Evolutionary conservation across 1,284 basidiomycete species (phyloP), one percentile per base, ranked within the genome.

Genomic region (Cystobasidium slooffiae): DNA sequence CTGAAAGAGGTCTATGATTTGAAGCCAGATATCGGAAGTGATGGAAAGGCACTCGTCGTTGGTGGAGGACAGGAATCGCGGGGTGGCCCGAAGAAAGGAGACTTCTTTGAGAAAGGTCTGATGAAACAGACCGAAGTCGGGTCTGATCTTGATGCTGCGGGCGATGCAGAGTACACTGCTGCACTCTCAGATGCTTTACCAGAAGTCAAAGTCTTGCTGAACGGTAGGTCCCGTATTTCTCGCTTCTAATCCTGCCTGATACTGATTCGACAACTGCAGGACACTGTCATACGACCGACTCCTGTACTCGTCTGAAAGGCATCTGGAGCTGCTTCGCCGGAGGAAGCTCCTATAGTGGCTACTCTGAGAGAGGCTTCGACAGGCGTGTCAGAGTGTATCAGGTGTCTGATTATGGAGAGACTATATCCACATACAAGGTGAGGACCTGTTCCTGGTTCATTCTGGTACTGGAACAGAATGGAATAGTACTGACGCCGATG

Each of bases 281-380:
- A 0, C 94, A 97, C 81, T 90, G 88, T 80, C 94, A 80, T 69
- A 73, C 80, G 67, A 81, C 80, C 10, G 93, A 95, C 80, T 91
- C 94, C 79, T 98, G 95, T 80, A 86, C 89, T 77, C 87, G 94
- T 8, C 86, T 94, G 6, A 86, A 88, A 61, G 91, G 91, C 7
- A 86, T 96, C 3, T 98, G 96, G 95, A 85, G 91, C 78, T 98
- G 95, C 84, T 99, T 99, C 81, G 92, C 92, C 24, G 95, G 95
- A 39, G 95, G 94, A 79, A 61, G 65, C 31, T 53, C 64, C 10
- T 73, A 68, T 41, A 68, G 69, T 53, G 93, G 91, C 16, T 96
- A 95, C 79, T 88, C 92, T 16, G 88, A 88, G 80, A 79, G 90
- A 73, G 91, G 90, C 4, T 95, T 96, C 80, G 91, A 95, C 81